Conservation (phyloP, 225 moss, liverwort and hornwort species). For the Lunularia cruciata region DNA sequence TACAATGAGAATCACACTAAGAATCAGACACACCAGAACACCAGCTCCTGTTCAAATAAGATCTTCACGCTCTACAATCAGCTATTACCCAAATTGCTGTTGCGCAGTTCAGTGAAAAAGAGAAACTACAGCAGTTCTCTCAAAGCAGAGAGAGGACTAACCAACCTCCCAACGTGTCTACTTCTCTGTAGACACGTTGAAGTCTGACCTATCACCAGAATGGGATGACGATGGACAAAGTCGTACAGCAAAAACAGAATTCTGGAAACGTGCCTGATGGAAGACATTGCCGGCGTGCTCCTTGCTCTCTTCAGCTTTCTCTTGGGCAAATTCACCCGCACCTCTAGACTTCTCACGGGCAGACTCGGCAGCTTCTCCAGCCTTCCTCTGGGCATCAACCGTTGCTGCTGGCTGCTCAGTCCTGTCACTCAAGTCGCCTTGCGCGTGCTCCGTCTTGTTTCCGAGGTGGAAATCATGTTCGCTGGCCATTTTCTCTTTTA, state of each 20-base stretch:
- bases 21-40: no score
- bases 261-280: neutral
- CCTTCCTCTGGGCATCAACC: neutral
- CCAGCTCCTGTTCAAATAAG: no score
- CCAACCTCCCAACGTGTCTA: no score
- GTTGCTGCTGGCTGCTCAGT: neutral
- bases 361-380: neutral
- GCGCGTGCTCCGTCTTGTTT: slow-evolving; percentile 1
- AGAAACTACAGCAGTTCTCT: no score
- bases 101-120: neutral
- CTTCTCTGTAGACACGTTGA: no score
- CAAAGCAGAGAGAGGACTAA: no score
- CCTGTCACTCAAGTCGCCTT: neutral
- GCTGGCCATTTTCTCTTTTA: no score
- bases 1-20: no score
- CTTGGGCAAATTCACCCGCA: neutral
- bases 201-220: no score
- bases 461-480: slow-evolving; percentile 12
- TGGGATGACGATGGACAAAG: neutral
- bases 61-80: neutral
- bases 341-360: neutral
- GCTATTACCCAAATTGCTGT: neutral
- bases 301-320: neutral
- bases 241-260: neutral
- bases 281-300: slow-evolving; percentile 9